These are phyloP conservation scores for Cicer pinnatifidum DNA, from an alignment of 306 rosid species.

Conservation along the genomic window DNA sequence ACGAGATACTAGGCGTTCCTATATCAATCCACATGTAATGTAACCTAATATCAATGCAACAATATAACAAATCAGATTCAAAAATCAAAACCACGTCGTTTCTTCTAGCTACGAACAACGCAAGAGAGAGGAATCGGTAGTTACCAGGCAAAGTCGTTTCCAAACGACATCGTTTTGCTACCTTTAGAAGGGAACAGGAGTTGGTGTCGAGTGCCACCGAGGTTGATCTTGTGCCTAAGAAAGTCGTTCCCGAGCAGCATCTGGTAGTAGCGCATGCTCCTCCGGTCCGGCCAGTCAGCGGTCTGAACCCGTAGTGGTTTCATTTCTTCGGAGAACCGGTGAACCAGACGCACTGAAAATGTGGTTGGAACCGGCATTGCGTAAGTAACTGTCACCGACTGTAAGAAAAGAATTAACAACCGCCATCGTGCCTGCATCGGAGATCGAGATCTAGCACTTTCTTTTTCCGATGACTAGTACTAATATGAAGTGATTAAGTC, in stretches of 20 bases:
- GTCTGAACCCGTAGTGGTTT: slow-evolving; percentile 47
- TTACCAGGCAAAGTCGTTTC: slow-evolving; percentile 91
- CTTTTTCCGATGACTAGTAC: neutral
- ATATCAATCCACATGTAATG: slow-evolving; percentile 93
- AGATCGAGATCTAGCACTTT: slow-evolving; percentile 50
- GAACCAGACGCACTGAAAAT: slow-evolving; percentile 63
- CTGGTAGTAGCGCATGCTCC: slow-evolving; percentile 56
- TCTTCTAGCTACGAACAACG: neutral
- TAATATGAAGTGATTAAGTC: neutral
- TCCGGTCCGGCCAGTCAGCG: slow-evolving; percentile 55
- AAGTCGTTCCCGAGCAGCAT: slow-evolving; percentile 64
- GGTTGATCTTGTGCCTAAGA: slow-evolving; percentile 64
- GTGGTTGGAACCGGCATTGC: slow-evolving; percentile 49
- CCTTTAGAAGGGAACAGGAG: slow-evolving; percentile 77
- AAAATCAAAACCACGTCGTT: slow-evolving; percentile 23
- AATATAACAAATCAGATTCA: slow-evolving; percentile 22
- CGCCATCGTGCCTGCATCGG: slow-evolving; percentile 35
- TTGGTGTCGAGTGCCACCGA: slow-evolving; percentile 60
- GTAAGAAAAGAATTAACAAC: slow-evolving; percentile 41
- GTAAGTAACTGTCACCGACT: slow-evolving; percentile 24
- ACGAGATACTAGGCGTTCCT: slow-evolving; percentile 87
- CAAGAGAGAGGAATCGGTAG: neutral
- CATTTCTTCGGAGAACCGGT: slow-evolving; percentile 77
- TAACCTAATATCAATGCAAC: slow-evolving; percentile 56
- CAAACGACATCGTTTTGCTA: slow-evolving; percentile 71